A percentile compares a stretch with the other conserved stretches of the same genome.
These are phyloP conservation scores for Uronychia binucleata DNA, from an alignment of 73 alveolate species.

Conservation along the genomic window DNA sequence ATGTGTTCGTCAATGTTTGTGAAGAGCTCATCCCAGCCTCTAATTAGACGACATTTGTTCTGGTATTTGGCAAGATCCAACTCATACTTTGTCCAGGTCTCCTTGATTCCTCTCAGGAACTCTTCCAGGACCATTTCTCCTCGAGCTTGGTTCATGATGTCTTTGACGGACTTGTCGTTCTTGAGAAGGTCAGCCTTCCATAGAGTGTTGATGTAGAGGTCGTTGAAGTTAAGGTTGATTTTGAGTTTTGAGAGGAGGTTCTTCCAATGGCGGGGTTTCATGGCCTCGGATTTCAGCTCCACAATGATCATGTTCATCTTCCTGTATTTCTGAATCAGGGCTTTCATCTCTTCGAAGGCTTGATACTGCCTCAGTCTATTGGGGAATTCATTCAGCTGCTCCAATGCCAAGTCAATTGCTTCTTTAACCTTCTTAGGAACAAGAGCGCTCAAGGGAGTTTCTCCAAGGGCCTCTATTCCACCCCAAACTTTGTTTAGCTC, in stretches of 20 bases:
- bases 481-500: constrained; percentile 82
- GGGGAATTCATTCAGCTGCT: constrained; percentile 71
- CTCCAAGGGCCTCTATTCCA: constrained; percentile 76
- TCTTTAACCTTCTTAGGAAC: constrained; percentile 92
- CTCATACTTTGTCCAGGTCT: constrained; percentile 92
- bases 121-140: constrained; percentile 97
- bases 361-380: constrained; percentile 82
- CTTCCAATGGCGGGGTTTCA: constrained; percentile 99
- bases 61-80: constrained; percentile 96
- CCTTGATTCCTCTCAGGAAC: constrained; percentile 87
- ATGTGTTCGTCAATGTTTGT: constrained; percentile 98
- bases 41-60: constrained; percentile 95
- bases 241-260: constrained; percentile 75
- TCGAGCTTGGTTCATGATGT: constrained; percentile 91
- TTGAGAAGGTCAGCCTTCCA: constrained; percentile 87
- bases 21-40: constrained; percentile 99
- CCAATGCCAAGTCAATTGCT: constrained; percentile 77
- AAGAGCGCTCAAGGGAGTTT: constrained; percentile 93
- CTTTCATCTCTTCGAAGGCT: constrained; percentile 96
- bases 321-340: constrained; percentile 76
- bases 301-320: constrained; percentile 85
- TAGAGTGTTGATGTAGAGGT: constrained; percentile 70
- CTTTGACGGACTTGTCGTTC: constrained; percentile 87
- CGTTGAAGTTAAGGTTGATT: constrained; percentile 75
- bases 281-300: constrained; percentile 98